phyloP scores from a whole-genome alignment of 225 moss, liverwort and hornwort genomes.

The Physcomitrium patens region DNA sequence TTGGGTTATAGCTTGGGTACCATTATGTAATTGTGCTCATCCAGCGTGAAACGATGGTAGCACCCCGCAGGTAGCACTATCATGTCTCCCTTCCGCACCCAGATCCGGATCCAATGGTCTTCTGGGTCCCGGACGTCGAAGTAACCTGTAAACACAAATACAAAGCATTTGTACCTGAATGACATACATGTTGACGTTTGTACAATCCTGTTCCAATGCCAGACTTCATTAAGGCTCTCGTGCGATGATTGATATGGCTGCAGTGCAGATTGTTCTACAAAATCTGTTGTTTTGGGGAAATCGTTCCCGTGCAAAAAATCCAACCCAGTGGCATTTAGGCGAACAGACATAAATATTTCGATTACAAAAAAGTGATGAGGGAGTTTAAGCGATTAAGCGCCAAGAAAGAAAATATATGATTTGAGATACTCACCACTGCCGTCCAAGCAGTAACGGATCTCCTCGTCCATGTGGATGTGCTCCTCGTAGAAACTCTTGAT shows the following conservation, averaged over 20 bases:
- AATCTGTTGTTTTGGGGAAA: too few relatives aligned
- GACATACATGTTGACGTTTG: too few relatives aligned
- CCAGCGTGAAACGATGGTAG: constrained; percentile 95
- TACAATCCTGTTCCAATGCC: too few relatives aligned
- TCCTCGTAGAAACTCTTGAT: constrained; percentile 92
- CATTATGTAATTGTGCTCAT: constrained; percentile 77
- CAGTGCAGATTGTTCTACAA: too few relatives aligned
- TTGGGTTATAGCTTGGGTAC: constrained; percentile 29
- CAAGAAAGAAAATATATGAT: neutral
- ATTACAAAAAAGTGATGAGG: too few relatives aligned
- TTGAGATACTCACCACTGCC: constrained; percentile 66
- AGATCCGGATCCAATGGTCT: constrained; percentile 85
- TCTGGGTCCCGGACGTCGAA: constrained; percentile 83
- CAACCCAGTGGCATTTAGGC: too few relatives aligned
- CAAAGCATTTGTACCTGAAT: neutral
- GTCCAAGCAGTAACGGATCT: constrained; percentile 88
- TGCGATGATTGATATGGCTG: too few relatives aligned
- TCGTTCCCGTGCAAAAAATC: too few relatives aligned
- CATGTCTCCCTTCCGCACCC: constrained; percentile 81
- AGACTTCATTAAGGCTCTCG: too few relatives aligned
- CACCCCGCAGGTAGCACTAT: constrained; percentile 92
- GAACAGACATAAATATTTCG: too few relatives aligned
- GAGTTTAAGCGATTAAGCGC: too few relatives aligned
- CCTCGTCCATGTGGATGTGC: constrained; percentile 92
- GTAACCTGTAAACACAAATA: constrained; percentile 51